Conservation (phyloP, 306 rosid species). For the Pachyrhizus erosus region DNA sequence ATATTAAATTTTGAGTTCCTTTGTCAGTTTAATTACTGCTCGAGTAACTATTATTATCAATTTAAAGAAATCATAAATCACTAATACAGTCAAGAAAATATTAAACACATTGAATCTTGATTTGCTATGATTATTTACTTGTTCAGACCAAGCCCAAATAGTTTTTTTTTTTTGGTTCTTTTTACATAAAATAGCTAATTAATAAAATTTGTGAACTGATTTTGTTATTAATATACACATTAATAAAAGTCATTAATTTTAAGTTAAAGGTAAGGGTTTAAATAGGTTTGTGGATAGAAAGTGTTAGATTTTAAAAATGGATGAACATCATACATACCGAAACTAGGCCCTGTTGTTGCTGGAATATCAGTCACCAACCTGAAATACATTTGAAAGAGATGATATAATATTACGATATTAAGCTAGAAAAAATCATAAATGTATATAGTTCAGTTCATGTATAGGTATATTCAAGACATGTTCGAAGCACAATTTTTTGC, state of each 20-base stretch:
- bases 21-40: not conserved
- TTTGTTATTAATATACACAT: not conserved
- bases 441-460: not conserved
- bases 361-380: slow-evolving; percentile 97
- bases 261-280: not conserved
- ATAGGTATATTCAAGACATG: not conserved
- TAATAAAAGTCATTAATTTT: not conserved
- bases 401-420: not conserved
- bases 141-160: not conserved
- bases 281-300: not conserved
- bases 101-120: not conserved
- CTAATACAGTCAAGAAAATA: too few relatives aligned
- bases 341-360: slow-evolving; percentile 75
- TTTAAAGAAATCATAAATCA: not conserved
- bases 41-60: not conserved
- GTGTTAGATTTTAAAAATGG: not conserved
- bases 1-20: not conserved
- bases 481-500: not conserved
- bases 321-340: slow-evolving; percentile 49
- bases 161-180: not conserved
- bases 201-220: not conserved
- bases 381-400: not conserved
- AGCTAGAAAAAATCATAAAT: not conserved
- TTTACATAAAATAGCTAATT: not conserved
- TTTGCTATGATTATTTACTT: not conserved